These are phyloP conservation scores for Anthracocystis walkeri DNA, from an alignment of 1,284 basidiomycete species.

Conservation along the genomic window DNA sequence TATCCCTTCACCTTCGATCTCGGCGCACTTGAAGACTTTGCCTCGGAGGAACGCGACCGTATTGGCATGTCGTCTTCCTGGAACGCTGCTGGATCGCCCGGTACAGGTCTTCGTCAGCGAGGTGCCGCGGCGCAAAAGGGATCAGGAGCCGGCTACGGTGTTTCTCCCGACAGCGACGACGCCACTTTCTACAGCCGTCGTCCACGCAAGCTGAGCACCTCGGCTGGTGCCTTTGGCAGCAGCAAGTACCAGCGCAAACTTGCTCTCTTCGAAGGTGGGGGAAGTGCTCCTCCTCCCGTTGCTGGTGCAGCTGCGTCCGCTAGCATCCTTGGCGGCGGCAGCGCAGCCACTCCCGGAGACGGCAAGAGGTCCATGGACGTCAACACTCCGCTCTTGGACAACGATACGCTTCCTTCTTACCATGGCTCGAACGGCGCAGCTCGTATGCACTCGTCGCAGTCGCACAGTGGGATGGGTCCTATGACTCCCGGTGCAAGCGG, in stretches of 20 bases:
- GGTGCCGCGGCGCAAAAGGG: conserved; percentile 24
- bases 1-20: conserved; percentile 68
- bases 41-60: conserved; percentile 61
- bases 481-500: conserved; percentile 17
- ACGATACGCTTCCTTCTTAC: conserved; percentile 67
- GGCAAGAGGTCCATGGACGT: conserved; percentile 46
- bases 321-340: conserved; percentile 71
- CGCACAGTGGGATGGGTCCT: conserved; percentile 24
- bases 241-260: conserved; percentile 79
- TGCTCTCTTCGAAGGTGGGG: conserved; percentile 85
- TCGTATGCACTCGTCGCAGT: conserved; percentile 26
- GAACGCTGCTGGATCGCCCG: conserved; percentile 28
- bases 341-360: conserved; percentile 15
- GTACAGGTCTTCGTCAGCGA: conserved; percentile 42
- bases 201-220: conserved; percentile 54
- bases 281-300: conserved; percentile 61
- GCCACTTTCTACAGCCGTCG: conserved; percentile 67
- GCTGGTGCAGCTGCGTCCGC: conserved; percentile 56
- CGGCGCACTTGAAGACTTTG: conserved; percentile 61
- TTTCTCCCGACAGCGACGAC: conserved; percentile 64
- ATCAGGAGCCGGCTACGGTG: conserved; percentile 47
- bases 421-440: conserved; percentile 58
- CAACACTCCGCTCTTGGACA: conserved; percentile 69
- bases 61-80: conserved; percentile 38
- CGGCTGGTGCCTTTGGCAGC: conserved; percentile 52